Base-by-base conservation (phyloP, 768 basidiomycete genomes). In the Hydnomerulius pinastri region DNA sequence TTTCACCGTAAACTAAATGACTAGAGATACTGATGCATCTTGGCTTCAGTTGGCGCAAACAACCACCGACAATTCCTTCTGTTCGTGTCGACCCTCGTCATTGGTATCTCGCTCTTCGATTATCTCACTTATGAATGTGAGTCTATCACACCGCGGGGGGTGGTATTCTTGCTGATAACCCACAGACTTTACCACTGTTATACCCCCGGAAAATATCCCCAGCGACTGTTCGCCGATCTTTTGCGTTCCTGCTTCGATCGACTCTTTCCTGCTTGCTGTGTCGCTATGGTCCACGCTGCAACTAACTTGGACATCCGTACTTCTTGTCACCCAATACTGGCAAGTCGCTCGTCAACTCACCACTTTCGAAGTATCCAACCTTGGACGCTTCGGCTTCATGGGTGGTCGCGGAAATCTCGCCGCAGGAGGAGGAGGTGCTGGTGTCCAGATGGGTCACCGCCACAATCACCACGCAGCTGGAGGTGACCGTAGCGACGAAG, bases 31-130 rank as follows among this genome's bases (percentile, higher is more conserved):
- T 51, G 12, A 64, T 18, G n/a, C 29, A 20, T 48, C 63, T 25
- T 46, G 43, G 8, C 27, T 13, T 21, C 50, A 92, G 93, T 98
- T 44, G 97, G 97, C 18, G 77, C 83, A 33, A 87, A 90, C 58
- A 99, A 98, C 61, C 97, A 98, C 61, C 87, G 96, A 4, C 92
- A 98, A 66, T 99, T 99, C 71, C 73, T 98, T 23, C 66, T 96
- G n/a, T 99, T 99, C 62, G 88, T 99, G 35, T 73, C 79, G 0
- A 85, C 88, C 3, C 83, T 99, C 20, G 91, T 98, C 20, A 58
- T 84, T 23, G 94, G 92, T 2, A 86, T 98, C 46, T 45, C 74
- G 10, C 63, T 85, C 15, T 98, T 98, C 57, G 90, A 94, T 64
- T 89, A 88, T 62, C 81, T 98, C 9, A 81, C 87, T 35, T 87